Conservation (phyloP, 2,329 filamentous ascomycete genomes). For the Neospermospora avenae region DNA sequence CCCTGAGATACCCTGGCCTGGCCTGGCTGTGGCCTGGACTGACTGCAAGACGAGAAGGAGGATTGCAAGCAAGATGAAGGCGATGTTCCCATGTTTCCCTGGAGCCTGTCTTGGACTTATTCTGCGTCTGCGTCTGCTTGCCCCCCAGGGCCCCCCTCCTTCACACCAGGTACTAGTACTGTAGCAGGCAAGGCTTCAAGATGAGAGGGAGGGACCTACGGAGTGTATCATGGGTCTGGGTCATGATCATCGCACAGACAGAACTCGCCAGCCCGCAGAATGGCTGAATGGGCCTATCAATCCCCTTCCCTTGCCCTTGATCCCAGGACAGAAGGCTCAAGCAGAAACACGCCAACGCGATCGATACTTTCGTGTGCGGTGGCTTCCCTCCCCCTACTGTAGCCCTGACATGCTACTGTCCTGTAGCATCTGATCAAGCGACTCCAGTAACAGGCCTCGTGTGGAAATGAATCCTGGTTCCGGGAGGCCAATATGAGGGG, state of each 20-base stretch:
- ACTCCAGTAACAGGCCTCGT: neutral
- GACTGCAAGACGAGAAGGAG: neutral
- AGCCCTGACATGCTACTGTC: no score
- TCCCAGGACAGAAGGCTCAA: constrained; percentile 13
- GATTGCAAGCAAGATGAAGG: neutral
- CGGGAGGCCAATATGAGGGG: neutral
- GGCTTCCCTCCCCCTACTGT: neutral
- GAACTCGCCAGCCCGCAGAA: neutral
- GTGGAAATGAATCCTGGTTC: neutral
- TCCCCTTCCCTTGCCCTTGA: neutral
- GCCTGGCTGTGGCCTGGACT: no score
- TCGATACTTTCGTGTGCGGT: neutral
- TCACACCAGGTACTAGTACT: no score
- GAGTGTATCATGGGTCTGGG: no score
- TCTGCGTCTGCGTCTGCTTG: neutral
- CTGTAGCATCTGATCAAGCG: no score
- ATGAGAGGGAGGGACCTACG: no score
- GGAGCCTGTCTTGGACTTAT: no score
- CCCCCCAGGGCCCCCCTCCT: no score
- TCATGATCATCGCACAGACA: neutral
- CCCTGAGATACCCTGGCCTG: neutral
- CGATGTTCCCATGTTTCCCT: neutral
- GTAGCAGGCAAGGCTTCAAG: no score
- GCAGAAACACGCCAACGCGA: constrained; percentile 20
- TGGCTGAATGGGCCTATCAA: neutral